Conservation (phyloP, 106 monocot species). For the Iris macrosiphon region DNA sequence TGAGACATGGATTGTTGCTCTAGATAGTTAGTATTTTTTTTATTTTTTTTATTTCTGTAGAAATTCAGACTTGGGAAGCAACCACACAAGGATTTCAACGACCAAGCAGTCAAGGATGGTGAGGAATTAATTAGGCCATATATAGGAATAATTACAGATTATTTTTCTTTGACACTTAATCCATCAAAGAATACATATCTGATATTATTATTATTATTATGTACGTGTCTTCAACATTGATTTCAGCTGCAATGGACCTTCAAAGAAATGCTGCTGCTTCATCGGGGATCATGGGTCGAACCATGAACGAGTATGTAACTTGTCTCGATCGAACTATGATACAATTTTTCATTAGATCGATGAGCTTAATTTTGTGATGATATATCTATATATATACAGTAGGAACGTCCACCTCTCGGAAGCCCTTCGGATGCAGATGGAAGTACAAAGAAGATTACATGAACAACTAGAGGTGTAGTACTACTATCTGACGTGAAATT, state of each 20-base stretch:
- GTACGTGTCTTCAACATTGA: not conserved
- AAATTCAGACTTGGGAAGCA: slow-evolving; percentile 98
- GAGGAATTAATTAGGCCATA: slow-evolving; percentile 2
- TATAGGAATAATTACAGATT: not conserved
- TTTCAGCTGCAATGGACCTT: slow-evolving; percentile 34
- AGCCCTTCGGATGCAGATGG: slow-evolving; percentile 78
- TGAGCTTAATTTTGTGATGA: too few relatives aligned
- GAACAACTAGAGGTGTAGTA: slow-evolving; percentile 66
- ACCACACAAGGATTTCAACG: slow-evolving; percentile 90
- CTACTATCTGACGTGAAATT: too few relatives aligned
- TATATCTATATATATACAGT: slow-evolving; percentile 20
- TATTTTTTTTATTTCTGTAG: slow-evolving; percentile 15
- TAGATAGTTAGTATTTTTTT: not conserved
- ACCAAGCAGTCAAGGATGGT: slow-evolving; percentile 81
- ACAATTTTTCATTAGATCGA: too few relatives aligned
- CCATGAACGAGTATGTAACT: slow-evolving; percentile 54
- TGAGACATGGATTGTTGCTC: not conserved
- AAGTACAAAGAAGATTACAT: slow-evolving; percentile 81
- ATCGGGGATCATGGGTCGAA: slow-evolving; percentile 59
- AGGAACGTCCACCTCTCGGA: slow-evolving; percentile 63
- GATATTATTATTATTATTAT: too few relatives aligned
- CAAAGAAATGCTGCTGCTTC: slow-evolving; percentile 66
- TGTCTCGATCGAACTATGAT: too few relatives aligned
- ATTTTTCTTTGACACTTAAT: too few relatives aligned
- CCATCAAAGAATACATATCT: too few relatives aligned